phyloP scores from a whole-genome alignment of 495 filamentous ascomycete species.

The Staphylotrichum tortipilum region DNA sequence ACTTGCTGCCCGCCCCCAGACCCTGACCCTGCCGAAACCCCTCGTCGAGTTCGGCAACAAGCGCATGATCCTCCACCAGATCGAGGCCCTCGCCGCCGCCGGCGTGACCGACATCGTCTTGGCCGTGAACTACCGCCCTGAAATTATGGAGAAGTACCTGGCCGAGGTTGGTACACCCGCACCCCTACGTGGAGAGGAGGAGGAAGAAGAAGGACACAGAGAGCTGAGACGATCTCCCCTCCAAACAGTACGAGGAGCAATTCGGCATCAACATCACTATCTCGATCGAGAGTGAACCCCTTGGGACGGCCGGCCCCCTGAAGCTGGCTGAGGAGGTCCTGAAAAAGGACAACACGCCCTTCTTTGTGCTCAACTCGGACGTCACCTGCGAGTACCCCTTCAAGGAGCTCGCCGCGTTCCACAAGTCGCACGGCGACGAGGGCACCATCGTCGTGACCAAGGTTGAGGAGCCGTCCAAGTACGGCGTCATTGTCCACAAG shows the following conservation, averaged over 20 bases:
- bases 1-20: constrained; percentile 46
- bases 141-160: constrained; percentile 73
- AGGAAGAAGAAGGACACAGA: neutral
- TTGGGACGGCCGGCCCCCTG: constrained; percentile 91
- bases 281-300: constrained; percentile 89
- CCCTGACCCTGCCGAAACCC: constrained; percentile 92
- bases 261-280: constrained; percentile 94
- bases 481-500: constrained; percentile 98
- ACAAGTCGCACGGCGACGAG: constrained; percentile 86
- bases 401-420: constrained; percentile 78
- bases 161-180: constrained; percentile 34
- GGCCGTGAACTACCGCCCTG: constrained; percentile 96
- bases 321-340: constrained; percentile 94
- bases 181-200: neutral
- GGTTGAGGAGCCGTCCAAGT: constrained; percentile 98
- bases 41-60: constrained; percentile 97
- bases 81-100: constrained; percentile 87
- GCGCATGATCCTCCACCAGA: constrained; percentile 98
- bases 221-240: constrained; percentile 1
- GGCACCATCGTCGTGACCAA: constrained; percentile 99
- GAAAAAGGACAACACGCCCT: constrained; percentile 84
- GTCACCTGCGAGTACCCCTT: constrained; percentile 98
- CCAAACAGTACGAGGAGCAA: constrained; percentile 72
- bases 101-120: constrained; percentile 97
- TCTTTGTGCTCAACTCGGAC: constrained; percentile 99